Conservation (phyloP, 1,139 yeast genomes). For the Candida sanyaensis region DNA sequence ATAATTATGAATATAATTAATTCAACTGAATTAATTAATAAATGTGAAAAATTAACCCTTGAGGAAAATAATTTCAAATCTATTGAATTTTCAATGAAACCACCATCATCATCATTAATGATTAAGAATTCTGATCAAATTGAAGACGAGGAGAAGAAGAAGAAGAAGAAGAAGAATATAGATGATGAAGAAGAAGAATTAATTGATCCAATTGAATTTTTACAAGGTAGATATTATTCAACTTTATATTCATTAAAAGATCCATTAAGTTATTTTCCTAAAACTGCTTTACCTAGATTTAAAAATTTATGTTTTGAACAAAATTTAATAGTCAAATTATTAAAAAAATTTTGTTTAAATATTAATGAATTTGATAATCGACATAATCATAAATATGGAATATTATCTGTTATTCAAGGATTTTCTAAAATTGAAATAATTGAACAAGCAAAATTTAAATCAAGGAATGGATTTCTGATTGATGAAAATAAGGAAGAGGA, state of each 20-base stretch:
- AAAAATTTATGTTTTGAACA: slow-evolving; percentile 36
- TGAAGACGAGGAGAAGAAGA: too few relatives aligned
- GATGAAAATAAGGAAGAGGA: slow-evolving; percentile 1
- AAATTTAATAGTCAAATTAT: slow-evolving; percentile 18
- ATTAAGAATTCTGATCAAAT: not conserved
- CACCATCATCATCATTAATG: slow-evolving; percentile 16
- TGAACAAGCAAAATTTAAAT: slow-evolving; percentile 3
- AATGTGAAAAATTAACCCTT: slow-evolving; percentile 2
- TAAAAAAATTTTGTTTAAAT: slow-evolving; percentile 27
- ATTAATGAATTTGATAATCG: slow-evolving; percentile 40
- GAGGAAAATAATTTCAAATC: not conserved
- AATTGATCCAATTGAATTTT: slow-evolving; percentile 16
- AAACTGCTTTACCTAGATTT: slow-evolving; percentile 54
- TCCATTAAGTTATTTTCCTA: slow-evolving; percentile 63
- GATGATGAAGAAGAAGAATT: slow-evolving; percentile 17
- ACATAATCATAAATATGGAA: slow-evolving; percentile 21
- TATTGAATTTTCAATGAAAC: slow-evolving; percentile 20
- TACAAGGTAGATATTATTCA: slow-evolving; percentile 40
- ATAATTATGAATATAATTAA: not conserved
- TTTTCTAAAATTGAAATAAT: slow-evolving; percentile 12
- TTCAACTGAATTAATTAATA: not conserved
- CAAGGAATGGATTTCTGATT: slow-evolving; percentile 2
- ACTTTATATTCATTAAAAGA: slow-evolving; percentile 52
- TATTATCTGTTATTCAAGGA: slow-evolving; percentile 18
- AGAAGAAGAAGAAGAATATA: slow-evolving; percentile 13